Conservation (phyloP, 2,329 filamentous ascomycete genomes). For the Biscogniauxia sp. region DNA sequence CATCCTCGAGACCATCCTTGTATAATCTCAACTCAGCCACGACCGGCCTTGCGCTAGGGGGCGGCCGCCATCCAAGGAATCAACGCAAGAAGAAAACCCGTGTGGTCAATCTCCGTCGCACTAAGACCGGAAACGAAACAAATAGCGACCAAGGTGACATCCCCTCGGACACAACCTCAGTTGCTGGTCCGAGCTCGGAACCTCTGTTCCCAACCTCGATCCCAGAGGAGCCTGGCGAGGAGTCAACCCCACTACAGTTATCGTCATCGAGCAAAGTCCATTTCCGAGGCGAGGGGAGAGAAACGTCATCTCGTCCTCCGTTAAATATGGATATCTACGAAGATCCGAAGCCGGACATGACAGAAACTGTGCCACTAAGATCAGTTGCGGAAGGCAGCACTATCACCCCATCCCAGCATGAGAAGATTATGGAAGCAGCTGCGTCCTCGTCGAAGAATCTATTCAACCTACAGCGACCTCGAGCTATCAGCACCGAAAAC, state of each 20-base stretch:
- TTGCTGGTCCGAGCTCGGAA: slow-evolving; percentile 60
- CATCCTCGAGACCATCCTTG: slow-evolving; percentile 68
- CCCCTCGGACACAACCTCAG: slow-evolving; percentile 52
- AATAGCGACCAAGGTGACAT: slow-evolving; percentile 51
- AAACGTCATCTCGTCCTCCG: slow-evolving; percentile 30
- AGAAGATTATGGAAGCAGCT: slow-evolving; percentile 24
- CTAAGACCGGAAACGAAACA: slow-evolving; percentile 50
- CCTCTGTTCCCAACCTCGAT: slow-evolving; percentile 55
- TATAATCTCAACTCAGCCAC: slow-evolving; percentile 60
- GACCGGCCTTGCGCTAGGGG: slow-evolving; percentile 62
- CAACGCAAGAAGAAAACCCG: slow-evolving; percentile 79
- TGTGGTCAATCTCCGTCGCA: slow-evolving; percentile 75
- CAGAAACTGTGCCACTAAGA: slow-evolving; percentile 14
- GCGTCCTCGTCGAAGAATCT: slow-evolving; percentile 30
- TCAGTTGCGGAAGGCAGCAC: slow-evolving; percentile 12
- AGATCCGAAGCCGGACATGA: slow-evolving; percentile 17
- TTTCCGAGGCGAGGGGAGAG: slow-evolving; percentile 37
- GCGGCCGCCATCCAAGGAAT: slow-evolving; percentile 56
- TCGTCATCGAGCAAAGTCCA: slow-evolving; percentile 39
- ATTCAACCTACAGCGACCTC: slow-evolving; percentile 29
- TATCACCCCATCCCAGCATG: slow-evolving; percentile 17
- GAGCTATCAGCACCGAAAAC: slow-evolving; percentile 44
- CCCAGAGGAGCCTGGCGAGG: slow-evolving; percentile 58
- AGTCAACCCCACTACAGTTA: slow-evolving; percentile 26
- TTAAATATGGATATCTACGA: slow-evolving; percentile 36